phyloP scores from a whole-genome alignment of 768 basidiomycete species.

The Xerocomus potaroensis region DNA sequence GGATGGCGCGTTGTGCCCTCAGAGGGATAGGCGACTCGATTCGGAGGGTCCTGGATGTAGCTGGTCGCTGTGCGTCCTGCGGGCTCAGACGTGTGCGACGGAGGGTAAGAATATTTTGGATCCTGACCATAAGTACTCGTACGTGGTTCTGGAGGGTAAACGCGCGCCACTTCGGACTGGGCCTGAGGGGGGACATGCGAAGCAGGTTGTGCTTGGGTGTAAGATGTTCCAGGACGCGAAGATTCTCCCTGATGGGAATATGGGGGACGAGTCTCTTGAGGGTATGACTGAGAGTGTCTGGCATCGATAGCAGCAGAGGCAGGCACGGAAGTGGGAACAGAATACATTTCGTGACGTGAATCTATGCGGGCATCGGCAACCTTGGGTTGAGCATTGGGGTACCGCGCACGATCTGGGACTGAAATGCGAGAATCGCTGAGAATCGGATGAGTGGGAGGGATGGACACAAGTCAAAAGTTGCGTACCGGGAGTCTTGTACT shows the following conservation, averaged over 20 bases:
- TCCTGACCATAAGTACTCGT: conserved; percentile 22
- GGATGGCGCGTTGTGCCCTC: conserved; percentile 15
- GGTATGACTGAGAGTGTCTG: conserved; percentile 19
- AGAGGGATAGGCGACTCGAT: conserved; percentile 11
- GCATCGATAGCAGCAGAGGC: conserved; percentile 14
- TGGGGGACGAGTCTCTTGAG: conserved; percentile 16
- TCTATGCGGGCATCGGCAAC: conserved; percentile 21
- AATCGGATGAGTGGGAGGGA: conserved; percentile 8
- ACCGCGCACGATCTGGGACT: conserved; percentile 20
- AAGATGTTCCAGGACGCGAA: conserved; percentile 21
- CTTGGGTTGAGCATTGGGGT: conserved; percentile 17
- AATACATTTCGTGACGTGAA: conserved; percentile 24
- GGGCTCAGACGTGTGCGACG: conserved; percentile 15
- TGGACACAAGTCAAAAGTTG: not conserved
- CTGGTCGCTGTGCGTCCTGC: conserved; percentile 10
- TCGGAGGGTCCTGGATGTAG: conserved; percentile 15
- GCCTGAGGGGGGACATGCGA: conserved; percentile 7
- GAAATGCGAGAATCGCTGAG: conserved; percentile 22
- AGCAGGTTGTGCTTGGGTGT: conserved; percentile 12
- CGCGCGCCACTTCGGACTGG: conserved; percentile 15
- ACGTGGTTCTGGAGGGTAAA: conserved; percentile 18
- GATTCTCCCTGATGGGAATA: conserved; percentile 20
- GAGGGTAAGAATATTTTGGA: conserved; percentile 21
- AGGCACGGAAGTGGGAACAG: conserved; percentile 12
- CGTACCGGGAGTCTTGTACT: conserved; percentile 23